Evolutionary conservation across 345 rosid species (phyloP).

Genomic region (Lepidium aucheri): DNA sequence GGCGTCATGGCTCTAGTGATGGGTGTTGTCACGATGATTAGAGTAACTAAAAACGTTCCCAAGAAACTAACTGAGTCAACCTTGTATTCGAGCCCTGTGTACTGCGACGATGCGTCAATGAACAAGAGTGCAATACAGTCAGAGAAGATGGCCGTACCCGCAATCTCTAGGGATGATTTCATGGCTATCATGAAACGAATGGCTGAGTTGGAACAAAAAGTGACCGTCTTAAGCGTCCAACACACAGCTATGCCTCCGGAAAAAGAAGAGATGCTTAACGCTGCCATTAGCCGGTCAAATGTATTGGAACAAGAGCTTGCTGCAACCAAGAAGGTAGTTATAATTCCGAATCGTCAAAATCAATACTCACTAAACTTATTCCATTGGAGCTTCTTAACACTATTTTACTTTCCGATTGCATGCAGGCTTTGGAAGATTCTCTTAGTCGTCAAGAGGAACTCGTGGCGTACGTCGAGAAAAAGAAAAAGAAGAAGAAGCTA

Average conservation of each 20-base stretch:
- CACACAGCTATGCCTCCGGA: constrained; percentile 59
- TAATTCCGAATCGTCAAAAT: not conserved
- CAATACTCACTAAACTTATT: not conserved
- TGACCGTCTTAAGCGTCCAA: constrained; percentile 40
- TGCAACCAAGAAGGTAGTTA: constrained; percentile 67
- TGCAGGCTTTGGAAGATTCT: constrained; percentile 79
- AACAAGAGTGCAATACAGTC: constrained; percentile 30
- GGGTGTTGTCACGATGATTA: constrained; percentile 75
- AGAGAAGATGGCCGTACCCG: constrained; percentile 22
- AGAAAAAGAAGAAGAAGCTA: constrained; percentile 80
- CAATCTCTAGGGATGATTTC: constrained; percentile 46
- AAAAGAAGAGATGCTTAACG: constrained; percentile 71
- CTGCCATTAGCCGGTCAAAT: constrained; percentile 57
- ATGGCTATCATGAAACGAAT: constrained; percentile 58
- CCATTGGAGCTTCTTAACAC: not conserved
- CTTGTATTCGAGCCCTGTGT: constrained; percentile 43
- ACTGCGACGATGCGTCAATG: constrained; percentile 32
- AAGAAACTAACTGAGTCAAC: constrained; percentile 51
- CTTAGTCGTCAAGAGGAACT: constrained; percentile 65
- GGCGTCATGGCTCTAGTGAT: constrained; percentile 81
- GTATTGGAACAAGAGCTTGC: constrained; percentile 73
- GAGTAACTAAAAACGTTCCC: constrained; percentile 70
- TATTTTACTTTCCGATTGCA: not conserved
- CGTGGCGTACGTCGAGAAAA: constrained; percentile 64
- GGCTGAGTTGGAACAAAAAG: constrained; percentile 76